phyloP scores from a whole-genome alignment of 2,329 filamentous ascomycete genomes.

The Fusarium anguioides region DNA sequence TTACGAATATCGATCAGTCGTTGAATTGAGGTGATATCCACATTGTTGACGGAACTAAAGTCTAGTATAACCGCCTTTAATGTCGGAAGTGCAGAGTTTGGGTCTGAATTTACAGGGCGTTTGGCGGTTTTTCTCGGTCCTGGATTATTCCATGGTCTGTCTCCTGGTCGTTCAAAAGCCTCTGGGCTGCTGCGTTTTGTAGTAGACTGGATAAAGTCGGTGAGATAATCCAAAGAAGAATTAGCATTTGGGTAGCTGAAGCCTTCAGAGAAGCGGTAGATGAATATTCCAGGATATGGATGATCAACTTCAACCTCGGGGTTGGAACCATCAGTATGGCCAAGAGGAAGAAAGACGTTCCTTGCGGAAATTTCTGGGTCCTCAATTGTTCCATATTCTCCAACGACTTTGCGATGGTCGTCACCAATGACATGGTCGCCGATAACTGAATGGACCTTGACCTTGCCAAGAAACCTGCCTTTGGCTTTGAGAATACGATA shows the following conservation, averaged over 20 bases:
- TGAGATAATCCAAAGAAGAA: constrained; percentile 84
- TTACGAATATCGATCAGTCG: constrained; percentile 94
- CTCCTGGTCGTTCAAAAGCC: constrained; percentile 72
- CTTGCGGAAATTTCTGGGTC: constrained; percentile 65
- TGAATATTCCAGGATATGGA: constrained; percentile 92
- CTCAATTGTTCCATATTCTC: constrained; percentile 69
- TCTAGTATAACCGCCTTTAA: constrained; percentile 93
- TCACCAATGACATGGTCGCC: constrained; percentile 78
- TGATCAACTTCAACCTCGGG: constrained; percentile 81
- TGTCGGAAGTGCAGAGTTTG: constrained; percentile 67
- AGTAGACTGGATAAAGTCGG: constrained; percentile 72
- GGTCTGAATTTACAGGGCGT: constrained; percentile 43
- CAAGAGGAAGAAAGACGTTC: constrained; percentile 87
- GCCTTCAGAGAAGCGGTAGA: constrained; percentile 93
- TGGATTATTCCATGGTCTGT: constrained; percentile 95
- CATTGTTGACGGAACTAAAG: constrained; percentile 92
- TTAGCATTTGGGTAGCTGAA: constrained; percentile 97
- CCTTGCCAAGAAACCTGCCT: constrained; percentile 81
- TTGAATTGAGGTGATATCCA: constrained; percentile 93
- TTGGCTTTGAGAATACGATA: constrained; percentile 86
- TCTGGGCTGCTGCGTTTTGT: constrained; percentile 82
- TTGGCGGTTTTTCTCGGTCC: constrained; percentile 68
- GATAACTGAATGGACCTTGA: constrained; percentile 79
- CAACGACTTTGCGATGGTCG: constrained; percentile 59
- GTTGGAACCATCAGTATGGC: constrained; percentile 91